Evolutionary conservation across 129 eudicot species (phyloP), one percentile per base, ranked within the genome.

Genomic region (Lonicera japonica): DNA sequence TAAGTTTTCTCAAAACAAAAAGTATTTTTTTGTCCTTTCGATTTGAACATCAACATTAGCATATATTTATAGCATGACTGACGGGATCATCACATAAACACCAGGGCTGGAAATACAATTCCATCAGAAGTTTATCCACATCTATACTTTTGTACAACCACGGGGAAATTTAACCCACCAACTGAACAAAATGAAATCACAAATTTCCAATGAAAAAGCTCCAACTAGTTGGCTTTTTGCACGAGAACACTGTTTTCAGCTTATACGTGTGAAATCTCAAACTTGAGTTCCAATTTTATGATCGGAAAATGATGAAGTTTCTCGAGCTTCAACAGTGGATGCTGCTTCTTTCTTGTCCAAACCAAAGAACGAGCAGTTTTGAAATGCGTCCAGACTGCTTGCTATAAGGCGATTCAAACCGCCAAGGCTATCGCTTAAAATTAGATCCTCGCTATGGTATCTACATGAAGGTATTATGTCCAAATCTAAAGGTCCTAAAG

Each of bases 361-460:
- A 16, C 82, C 82, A 43, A 85, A 78, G 56, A 92, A 80, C 0
- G 96, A 71, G 76, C 75, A 84, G 58, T 71, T 84, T 60, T 87
- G 96, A 70, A 92, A 85, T 43, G 86, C 91, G 58, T 92, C 99
- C 67, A 85, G 81, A 79, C 99, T 92, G 89, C 75, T 92, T 12
- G 83, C 82, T 70, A 92, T 63, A 24, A 92, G 75, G 63, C 98
- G 98, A 72, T 71, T 92, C 73, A 92, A 70, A 56, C 96, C 96
- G 11, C 89, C 73, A 45, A 86, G 77, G 78, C 87, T 79, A 71
- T 92, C 98, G 50, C 86, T 85, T 71, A 92, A 77, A 50, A 88
- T 80, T 46, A 80, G 72, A 57, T 92, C 99, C 25, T 92, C 81
- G 34, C 77, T 80, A 54, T 72, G 83, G 76, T 87, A 92, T 92